These are phyloP conservation scores for Saccharomyces eubayanus DNA, from an alignment of 805 yeast genomes.

Conservation along the genomic window DNA sequence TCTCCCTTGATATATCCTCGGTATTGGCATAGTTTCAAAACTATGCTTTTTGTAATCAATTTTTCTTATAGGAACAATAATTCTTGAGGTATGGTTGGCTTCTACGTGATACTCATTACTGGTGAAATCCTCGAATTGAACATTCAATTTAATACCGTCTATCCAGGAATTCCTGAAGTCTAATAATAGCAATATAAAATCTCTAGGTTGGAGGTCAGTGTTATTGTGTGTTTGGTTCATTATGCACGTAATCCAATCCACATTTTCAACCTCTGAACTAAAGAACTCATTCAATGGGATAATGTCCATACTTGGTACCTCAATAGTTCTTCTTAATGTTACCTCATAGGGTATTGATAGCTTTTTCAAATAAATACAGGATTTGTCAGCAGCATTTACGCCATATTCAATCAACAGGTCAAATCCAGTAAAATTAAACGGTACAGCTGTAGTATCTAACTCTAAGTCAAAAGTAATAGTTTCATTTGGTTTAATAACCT, in stretches of 20 bases:
- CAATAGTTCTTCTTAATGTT: constrained; percentile 46
- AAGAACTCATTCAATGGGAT: constrained; percentile 43
- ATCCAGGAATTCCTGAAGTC: constrained; percentile 82
- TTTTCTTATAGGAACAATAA: constrained; percentile 63
- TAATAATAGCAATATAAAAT: constrained; percentile 55
- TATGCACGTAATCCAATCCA: constrained; percentile 27
- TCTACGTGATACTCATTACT: constrained; percentile 28
- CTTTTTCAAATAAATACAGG: constrained; percentile 18
- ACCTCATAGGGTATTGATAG: constrained; percentile 23
- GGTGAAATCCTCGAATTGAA: constrained; percentile 29
- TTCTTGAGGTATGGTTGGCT: constrained; percentile 44
- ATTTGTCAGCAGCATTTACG: constrained; percentile 10
- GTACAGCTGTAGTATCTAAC: constrained; percentile 18
- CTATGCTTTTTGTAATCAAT: constrained; percentile 32
- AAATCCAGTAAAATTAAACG: constrained; percentile 18
- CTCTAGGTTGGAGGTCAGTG: constrained; percentile 32
- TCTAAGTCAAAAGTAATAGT: constrained; percentile 17
- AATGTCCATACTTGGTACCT: constrained; percentile 65
- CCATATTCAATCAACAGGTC: constrained; percentile 26
- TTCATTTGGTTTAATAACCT: constrained; percentile 19
- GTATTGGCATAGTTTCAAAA: constrained; percentile 44
- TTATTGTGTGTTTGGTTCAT: constrained; percentile 8
- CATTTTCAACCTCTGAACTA: constrained; percentile 11
- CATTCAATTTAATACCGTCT: constrained; percentile 37
- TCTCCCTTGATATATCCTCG: constrained; percentile 52